Evolutionary conservation across 106 monocot species (phyloP), one percentile per base, ranked within the genome.

Genomic region (Triglochin maritima): DNA sequence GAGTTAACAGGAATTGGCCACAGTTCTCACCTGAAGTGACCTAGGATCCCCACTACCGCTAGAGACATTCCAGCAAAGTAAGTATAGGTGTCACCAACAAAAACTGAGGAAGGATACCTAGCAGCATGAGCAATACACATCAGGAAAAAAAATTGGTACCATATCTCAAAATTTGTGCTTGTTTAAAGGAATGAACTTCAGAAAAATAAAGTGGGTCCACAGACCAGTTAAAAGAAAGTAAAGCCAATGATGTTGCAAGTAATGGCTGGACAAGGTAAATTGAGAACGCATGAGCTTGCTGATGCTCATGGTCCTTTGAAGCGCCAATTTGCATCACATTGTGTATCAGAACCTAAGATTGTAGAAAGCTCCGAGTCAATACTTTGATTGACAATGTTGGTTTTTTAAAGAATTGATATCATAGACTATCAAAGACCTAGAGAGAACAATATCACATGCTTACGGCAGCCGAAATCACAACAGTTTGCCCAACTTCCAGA

Each of bases 101-200:
- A 95, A 78, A 90, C 95, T 16, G 90, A 85, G 60, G 95, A 95
- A 78, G 95, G 95, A 76, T 90, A 95, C 95, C 95, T 95, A 60
- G 15, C 3, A 43, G 8, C 7, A 53, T 54, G 43, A 66, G n/a
- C 10, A 13, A 2, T 0, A 51, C 3, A 17, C 8, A 41, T 50
- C n/a, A 42, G 8, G 16, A 42, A 52, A 61, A 17, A 42, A 7
- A 8, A 11, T 2, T 9, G 8, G 7, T 13, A 48, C 7, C 45
- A 64, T 49, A 17, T n/a, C 8, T 49, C 47, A 48, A n/a, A 49
- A n/a, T 64, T 48, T 17, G n/a, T 48, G 64, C 49, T 15, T 15
- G 14, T 14, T 47, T n/a, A 11, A 7, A 47, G 14, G 44, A 64
- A 48, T 6, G 15, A 49, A 44, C 9, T 15, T 17, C 46, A 29